phyloP scores from a whole-genome alignment of 352 stramenopile genomes.

The Phytophthora cajani region DNA sequence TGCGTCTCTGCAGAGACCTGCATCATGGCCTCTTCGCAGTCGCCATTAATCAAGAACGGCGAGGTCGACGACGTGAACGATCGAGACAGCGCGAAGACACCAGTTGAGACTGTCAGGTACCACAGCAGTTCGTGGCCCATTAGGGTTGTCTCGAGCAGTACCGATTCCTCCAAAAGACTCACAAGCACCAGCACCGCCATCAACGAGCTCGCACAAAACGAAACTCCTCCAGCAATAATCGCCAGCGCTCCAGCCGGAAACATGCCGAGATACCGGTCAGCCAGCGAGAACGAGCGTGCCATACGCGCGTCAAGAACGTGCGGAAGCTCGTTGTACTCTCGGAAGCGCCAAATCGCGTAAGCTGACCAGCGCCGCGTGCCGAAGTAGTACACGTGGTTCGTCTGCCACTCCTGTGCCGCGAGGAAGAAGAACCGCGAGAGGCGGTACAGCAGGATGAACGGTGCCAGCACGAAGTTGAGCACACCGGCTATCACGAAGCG shows the following conservation, averaged over 20 bases:
- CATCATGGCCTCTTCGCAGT: conserved; percentile 87
- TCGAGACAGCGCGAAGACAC: conserved; percentile 81
- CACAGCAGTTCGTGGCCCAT: conserved; percentile 95
- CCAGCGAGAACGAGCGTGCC: conserved; percentile 90
- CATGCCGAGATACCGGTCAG: conserved; percentile 94
- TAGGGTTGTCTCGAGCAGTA: conserved; percentile 96
- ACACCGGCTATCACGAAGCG: conserved; percentile 95
- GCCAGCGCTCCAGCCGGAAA: conserved; percentile 92
- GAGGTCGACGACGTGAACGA: conserved; percentile 78
- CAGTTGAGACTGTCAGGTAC: conserved; percentile 95
- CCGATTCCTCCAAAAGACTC: conserved; percentile 94
- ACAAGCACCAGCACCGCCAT: conserved; percentile 95
- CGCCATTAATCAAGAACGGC: conserved; percentile 75
- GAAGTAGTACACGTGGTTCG: conserved; percentile 92
- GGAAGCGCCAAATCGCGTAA: conserved; percentile 91
- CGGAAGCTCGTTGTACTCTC: conserved; percentile 99
- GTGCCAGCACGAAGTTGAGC: conserved; percentile 95
- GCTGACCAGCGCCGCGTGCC: conserved; percentile 95
- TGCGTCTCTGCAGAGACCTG: conserved; percentile 94
- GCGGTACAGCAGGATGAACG: conserved; percentile 98
- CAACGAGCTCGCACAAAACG: conserved; percentile 96
- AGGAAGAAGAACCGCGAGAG: conserved; percentile 97
- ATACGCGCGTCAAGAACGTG: conserved; percentile 96
- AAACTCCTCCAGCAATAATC: conserved; percentile 92
- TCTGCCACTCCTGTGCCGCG: conserved; percentile 96